Evolutionary conservation across 2,329 filamentous ascomycete genomes (phyloP).

Genomic region (Beauveria rudraprayagi): DNA sequence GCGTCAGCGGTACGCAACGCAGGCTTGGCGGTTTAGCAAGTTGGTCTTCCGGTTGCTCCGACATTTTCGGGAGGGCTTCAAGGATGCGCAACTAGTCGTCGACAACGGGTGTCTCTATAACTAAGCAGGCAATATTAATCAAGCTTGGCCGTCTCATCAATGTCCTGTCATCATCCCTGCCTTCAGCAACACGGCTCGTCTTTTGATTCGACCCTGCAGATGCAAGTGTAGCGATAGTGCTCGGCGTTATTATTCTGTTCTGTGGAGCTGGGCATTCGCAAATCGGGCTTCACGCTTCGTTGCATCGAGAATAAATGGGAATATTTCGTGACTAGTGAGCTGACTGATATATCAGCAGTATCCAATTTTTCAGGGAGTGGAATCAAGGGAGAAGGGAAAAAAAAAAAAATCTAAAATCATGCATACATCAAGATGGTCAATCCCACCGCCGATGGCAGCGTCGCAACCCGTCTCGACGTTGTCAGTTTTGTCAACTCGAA

Average conservation of each 20-base stretch:
- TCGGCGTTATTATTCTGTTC: not conserved
- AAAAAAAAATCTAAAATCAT: slow-evolving; percentile 3
- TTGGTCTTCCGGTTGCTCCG: no score
- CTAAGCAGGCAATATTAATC: no score
- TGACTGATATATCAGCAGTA: not conserved
- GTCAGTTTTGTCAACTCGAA: slow-evolving; percentile 24
- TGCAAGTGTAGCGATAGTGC: not conserved
- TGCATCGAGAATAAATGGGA: not conserved
- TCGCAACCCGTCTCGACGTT: slow-evolving; percentile 26
- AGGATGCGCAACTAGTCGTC: no score
- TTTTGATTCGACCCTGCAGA: not conserved
- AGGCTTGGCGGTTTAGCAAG: no score
- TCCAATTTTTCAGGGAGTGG: not conserved
- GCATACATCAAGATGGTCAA: slow-evolving; percentile 29
- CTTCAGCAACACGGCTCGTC: not conserved
- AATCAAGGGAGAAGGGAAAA: not conserved
- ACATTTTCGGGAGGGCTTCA: no score
- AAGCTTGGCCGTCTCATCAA: not conserved
- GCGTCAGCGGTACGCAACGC: no score
- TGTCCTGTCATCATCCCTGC: not conserved
- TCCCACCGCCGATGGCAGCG: slow-evolving; percentile 19
- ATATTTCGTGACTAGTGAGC: not conserved
- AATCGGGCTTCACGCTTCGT: not conserved
- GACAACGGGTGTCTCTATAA: no score
- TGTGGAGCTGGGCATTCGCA: not conserved